Evolutionary conservation across 805 yeast species (phyloP), one percentile per base, ranked within the genome.

Genomic region (Saturnispora hagleri): DNA sequence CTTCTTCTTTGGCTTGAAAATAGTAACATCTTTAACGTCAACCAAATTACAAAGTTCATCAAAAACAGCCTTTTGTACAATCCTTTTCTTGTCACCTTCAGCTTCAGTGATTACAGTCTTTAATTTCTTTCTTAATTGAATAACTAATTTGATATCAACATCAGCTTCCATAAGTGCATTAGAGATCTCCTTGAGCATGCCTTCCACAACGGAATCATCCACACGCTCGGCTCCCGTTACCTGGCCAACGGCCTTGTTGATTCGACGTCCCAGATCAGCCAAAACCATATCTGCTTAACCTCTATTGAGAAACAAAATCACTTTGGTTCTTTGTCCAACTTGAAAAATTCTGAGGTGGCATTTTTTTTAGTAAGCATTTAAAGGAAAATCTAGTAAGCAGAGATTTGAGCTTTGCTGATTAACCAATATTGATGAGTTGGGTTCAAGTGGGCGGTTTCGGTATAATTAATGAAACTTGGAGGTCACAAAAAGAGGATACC

Each of bases 161-260:
- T 91, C 99, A n/a, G 93, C 77, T 68, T 90, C 97, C 53, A 93
- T 73, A 52, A 91, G 75, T 0, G 99, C 99, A 53, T 86, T 83
- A 53, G 95, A 87, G 48, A 91, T 83, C 60, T 86, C 95, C 66
- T 91, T 91, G 60, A 93, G 71, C 84, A 90, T 79, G 33, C 65
- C 65, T 61, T 84, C 88, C 48, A 86, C 76, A 13, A 83, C 84
- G 28, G 73, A 66, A 36, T 69, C 71, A 57, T 75, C 76, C 52
- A 82, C 87, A 54, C 79, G 84, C 48, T 67, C 70, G 7, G 87
- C 71, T 58, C 73, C 72, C 36, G 86, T 72, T 44, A 85, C 81
- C 53, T 77, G 79, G 44, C 81, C 72, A 49, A 86, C 83, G 18
- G 93, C 95, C 61, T 74, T 73, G 68, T 85, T 85, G 66, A 86